Evolutionary conservation across 2,329 filamentous ascomycete species (phyloP).

Genomic region (Penicillium nordicum): DNA sequence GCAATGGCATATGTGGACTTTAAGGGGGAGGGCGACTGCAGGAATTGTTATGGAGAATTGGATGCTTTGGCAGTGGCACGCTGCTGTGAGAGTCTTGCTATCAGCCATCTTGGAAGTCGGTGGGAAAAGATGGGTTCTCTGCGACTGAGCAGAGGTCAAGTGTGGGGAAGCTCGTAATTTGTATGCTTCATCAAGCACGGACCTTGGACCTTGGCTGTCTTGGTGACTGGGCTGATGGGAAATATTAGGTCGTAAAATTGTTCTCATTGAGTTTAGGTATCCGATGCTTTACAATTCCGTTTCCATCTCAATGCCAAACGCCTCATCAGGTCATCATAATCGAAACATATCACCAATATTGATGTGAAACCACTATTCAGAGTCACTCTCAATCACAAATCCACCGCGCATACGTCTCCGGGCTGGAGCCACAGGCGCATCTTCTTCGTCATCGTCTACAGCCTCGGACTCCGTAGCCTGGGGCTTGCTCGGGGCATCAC

Average conservation of each 20-base stretch:
- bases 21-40: conserved; percentile 34
- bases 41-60: conserved; percentile 38
- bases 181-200: not conserved
- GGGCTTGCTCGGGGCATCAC: conserved; percentile 21
- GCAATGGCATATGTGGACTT: conserved; percentile 46
- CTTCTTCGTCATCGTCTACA: conserved; percentile 32
- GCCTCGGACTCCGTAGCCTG: conserved; percentile 9
- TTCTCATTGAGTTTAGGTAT: conserved; percentile 7
- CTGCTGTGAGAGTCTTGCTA: conserved; percentile 20
- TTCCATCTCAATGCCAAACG: conserved; percentile 17
- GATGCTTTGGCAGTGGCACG: conserved; percentile 24
- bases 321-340: conserved; percentile 27
- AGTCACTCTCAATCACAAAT: conserved; percentile 45
- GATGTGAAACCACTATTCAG: conserved; percentile 30
- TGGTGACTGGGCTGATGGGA: not conserved
- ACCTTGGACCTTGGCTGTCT: not conserved
- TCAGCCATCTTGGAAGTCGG: conserved; percentile 4
- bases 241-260: not conserved
- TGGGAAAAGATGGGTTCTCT: too few species aligned
- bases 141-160: not conserved
- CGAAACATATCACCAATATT: conserved; percentile 3
- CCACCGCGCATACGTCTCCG: conserved; percentile 38
- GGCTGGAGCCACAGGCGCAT: conserved; percentile 28
- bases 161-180: conserved; percentile 1
- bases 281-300: conserved; percentile 4